Evolutionary conservation across 768 basidiomycete genomes (phyloP), one percentile per base, ranked within the genome.

Genomic region (Hirschioporus abietinus): DNA sequence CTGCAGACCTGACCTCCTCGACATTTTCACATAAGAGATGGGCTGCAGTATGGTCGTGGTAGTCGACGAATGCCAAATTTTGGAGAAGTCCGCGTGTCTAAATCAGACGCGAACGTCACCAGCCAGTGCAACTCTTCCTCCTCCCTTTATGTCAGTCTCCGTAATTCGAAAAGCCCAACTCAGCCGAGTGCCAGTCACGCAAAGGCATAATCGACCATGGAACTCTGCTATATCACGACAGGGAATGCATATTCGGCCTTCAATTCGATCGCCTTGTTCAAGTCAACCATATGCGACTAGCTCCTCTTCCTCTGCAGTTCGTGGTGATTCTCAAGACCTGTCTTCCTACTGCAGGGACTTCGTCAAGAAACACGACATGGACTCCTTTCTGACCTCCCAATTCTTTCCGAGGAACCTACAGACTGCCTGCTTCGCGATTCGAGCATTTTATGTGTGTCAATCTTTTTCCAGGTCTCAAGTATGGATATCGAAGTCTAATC

Each of bases 331-430:
- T 25, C 72, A 74, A 36, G 72, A 87, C 70, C 83, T 89, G 57
- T 73, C 76, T 18, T 80, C 80, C 59, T 93, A 92, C 72, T 95
- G 93, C 83, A 83, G 75, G 67, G 80, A 86, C 42, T 79, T 91
- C 66, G 88, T 95, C 64, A 87, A 82, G 67, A 90, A 86, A 77
- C 86, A 91, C 71, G 93, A 95, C 80, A 91, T 93, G 74, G 91
- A 93, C 64, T 88, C 89, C 18, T 93, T 83, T 73, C 80, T 95
- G 30, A 79, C 83, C 34, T 86, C 88, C 5, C 87, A 87, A 58
- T 85, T 91, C 74, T 94, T 86, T 72, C 90, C 92, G n/a, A 76
- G 77, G n/a, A 74, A 79, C n/a, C 71, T 82, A 66, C 88, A 86
- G 75, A 81, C 78, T 73, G 89, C 85, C 59, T 95, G 88, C 73